Conservation (phyloP, 2,329 filamentous ascomycete genomes). For the Colletotrichum siamense region DNA sequence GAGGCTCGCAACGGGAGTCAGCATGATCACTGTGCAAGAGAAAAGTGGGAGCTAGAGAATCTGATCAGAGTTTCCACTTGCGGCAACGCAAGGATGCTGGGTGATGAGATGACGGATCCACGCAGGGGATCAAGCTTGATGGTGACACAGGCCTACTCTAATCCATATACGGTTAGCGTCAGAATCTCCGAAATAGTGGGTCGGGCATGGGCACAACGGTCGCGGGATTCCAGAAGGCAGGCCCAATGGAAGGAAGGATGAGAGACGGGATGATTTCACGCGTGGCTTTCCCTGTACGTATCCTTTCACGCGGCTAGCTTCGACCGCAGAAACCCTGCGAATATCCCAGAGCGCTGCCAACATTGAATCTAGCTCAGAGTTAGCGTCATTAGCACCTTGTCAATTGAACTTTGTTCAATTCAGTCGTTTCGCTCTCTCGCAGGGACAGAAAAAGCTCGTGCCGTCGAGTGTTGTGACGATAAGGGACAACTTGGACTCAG, state of each 20-base stretch:
- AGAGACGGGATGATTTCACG: neutral
- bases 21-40: conserved; percentile 28
- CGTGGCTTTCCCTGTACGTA: neutral
- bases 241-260: no score
- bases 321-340: neutral
- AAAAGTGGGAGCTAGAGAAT: conserved; percentile 22
- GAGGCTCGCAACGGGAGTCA: conserved; percentile 29
- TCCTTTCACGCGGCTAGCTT: neutral
- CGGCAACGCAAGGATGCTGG: conserved; percentile 34
- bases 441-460: fast-evolving
- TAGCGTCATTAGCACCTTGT: neutral
- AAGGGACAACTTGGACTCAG: neutral
- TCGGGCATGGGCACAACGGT: no score
- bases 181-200: no score
- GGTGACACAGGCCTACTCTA: no score
- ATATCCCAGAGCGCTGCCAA: neutral
- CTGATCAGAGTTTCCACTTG: conserved; percentile 35
- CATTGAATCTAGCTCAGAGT: neutral
- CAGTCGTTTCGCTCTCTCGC: neutral
- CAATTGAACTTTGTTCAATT: neutral
- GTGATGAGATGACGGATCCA: neutral
- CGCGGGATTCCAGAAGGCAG: no score
- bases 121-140: no score
- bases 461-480: neutral
- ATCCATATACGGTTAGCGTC: no score